phyloP scores from a whole-genome alignment of 75 land plant genomes.

The Gnetum montanum region DNA sequence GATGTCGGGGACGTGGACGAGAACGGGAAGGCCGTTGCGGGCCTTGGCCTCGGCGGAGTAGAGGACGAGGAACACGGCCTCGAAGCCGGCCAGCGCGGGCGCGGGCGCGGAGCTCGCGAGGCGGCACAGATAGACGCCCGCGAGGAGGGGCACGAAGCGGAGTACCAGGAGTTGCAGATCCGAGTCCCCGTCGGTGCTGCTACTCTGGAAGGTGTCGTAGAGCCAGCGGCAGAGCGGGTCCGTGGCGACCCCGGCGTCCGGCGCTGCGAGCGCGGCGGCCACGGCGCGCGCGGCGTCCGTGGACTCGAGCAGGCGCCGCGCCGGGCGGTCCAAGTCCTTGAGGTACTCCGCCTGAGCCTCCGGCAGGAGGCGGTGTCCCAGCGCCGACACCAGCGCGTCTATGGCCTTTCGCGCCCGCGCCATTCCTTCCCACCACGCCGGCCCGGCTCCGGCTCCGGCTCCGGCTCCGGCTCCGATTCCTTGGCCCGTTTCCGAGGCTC shows the following conservation, averaged over 20 bases:
- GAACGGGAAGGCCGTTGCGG: conserved; percentile 22
- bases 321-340: conserved; percentile 84
- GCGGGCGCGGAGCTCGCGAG: background rate
- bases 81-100: conserved; percentile 42
- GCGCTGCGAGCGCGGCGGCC: conserved; percentile 30
- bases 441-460: background rate
- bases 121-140: conserved; percentile 41
- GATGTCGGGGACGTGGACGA: conserved; percentile 10
- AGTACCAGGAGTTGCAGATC: conserved; percentile 37
- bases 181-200: conserved; percentile 47
- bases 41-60: conserved; percentile 33
- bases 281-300: conserved; percentile 38
- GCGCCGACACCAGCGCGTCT: conserved; percentile 9
- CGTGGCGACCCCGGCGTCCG: conserved; percentile 68
- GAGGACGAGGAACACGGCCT: conserved; percentile 42
- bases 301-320: conserved; percentile 63
- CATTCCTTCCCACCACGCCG: conserved; percentile 6
- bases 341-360: conserved; percentile 8
- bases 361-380: conserved; percentile 18
- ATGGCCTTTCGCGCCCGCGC: conserved; percentile 47
- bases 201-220: conserved; percentile 75
- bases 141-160: conserved; percentile 20
- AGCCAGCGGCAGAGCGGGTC: conserved; percentile 96
- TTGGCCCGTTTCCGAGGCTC: too few relatives aligned
- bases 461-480: background rate